A percentile compares a stretch with the other conserved stretches of the same genome.
Evolutionary conservation across 495 filamentous ascomycete genomes (phyloP).

Genomic region (Xylaria sp.): DNA sequence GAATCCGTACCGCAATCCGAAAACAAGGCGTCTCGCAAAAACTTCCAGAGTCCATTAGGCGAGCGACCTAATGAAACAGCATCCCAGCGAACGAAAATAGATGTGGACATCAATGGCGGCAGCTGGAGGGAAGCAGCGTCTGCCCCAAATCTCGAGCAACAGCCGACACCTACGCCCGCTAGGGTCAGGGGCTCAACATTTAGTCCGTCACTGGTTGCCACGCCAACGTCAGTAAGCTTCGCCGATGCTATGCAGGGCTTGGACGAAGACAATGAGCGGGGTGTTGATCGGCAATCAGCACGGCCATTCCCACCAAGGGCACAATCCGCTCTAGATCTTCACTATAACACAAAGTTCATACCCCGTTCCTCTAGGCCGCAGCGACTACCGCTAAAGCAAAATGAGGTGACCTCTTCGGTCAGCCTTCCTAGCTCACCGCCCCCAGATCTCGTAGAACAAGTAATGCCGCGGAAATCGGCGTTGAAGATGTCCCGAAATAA

Average conservation of each 20-base stretch:
- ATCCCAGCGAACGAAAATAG: conserved; percentile 22
- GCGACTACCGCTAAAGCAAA: conserved; percentile 35
- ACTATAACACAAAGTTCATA: conserved; percentile 34
- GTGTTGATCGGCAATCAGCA: conserved; percentile 18
- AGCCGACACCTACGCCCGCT: conserved; percentile 22
- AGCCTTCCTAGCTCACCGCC: conserved; percentile 39
- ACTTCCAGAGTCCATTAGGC: conserved; percentile 13
- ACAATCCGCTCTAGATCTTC: conserved; percentile 37
- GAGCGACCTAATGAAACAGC: conserved; percentile 25
- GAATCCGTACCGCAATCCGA: conserved; percentile 19
- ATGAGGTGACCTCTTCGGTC: conserved; percentile 33
- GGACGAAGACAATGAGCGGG: conserved; percentile 24
- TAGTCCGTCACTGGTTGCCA: conserved; percentile 27
- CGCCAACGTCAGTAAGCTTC: conserved; percentile 32
- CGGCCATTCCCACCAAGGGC: conserved; percentile 31
- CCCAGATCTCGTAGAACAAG: conserved; percentile 30
- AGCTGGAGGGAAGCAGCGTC: conserved; percentile 46
- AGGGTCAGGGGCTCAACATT: conserved; percentile 11
- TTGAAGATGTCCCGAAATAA: conserved; percentile 36
- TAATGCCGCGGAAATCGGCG: conserved; percentile 34
- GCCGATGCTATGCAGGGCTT: conserved; percentile 28
- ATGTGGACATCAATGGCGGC: conserved; percentile 33
- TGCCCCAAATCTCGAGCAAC: conserved; percentile 43
- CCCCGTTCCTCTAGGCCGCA: conserved; percentile 44
- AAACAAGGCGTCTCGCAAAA: conserved; percentile 19